Evolutionary conservation across 75 land plant genomes (phyloP).

Genomic region (Picea sitchensis): DNA sequence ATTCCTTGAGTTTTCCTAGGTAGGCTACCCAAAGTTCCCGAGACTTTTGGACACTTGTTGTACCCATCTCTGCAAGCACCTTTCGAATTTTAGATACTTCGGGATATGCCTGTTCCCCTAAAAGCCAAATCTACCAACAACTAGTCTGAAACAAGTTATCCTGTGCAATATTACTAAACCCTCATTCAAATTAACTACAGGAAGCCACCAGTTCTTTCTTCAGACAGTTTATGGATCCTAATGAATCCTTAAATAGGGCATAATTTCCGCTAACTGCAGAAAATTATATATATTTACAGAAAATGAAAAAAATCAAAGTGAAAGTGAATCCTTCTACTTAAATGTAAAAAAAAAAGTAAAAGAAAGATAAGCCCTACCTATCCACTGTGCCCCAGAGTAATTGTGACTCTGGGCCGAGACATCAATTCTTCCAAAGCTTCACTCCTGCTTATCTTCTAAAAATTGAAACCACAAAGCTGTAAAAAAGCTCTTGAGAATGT

Average conservation of each 20-base stretch:
- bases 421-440: neutral
- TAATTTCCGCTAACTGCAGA: neutral
- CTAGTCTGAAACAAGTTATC: too few relatives aligned
- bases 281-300: neutral
- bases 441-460: neutral
- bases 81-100: too few relatives aligned
- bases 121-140: too few relatives aligned
- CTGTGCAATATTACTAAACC: too few relatives aligned
- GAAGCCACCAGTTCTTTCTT: neutral
- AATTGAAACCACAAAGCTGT: neutral
- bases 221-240: neutral
- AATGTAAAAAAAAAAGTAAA: neutral
- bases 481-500: too few relatives aligned
- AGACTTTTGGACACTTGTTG: too few relatives aligned
- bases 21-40: too few relatives aligned
- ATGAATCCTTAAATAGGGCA: neutral
- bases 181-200: neutral
- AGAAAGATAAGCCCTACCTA: constrained; percentile 13
- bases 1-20: too few relatives aligned
- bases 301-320: neutral
- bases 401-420: constrained; percentile 28
- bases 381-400: constrained; percentile 38
- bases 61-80: too few relatives aligned
- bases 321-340: neutral
- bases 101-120: too few relatives aligned